Evolutionary conservation across 768 basidiomycete species (phyloP), one percentile per base, ranked within the genome.

Genomic region (Cystofilobasidium ferigula): DNA sequence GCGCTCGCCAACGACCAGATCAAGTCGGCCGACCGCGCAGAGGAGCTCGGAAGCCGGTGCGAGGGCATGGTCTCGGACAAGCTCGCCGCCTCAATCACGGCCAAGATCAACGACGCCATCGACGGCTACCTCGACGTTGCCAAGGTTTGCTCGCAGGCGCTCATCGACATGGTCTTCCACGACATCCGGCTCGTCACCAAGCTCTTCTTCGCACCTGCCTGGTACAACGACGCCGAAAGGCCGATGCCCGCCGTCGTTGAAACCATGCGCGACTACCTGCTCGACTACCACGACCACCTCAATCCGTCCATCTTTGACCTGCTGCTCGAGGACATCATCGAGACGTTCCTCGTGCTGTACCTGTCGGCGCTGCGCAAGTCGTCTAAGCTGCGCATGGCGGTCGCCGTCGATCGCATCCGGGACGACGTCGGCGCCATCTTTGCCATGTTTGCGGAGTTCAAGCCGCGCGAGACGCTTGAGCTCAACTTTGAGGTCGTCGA

Each of bases 81-180:
- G 78, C 98, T 98, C 76, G 81, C 86, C 51, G 80, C 78, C 18
- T 80, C 83, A 7, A 94, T 98, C 72, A 85, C 83, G 70, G 89
- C 91, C 72, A 82, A 85, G 51, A 79, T 98, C 60, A 97, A 95
- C 78, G 88, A 94, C 69, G 92, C 93, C 38, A 97, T 98, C 70
- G 94, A 99, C 74, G 95, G 95, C 3, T 98, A 93, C 76, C 83
- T 98, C 69, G 95, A 99, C 76, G 90, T 98, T 43, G 93, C 93
- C 61, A 98, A 98, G 80, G 89, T 89, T 75, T 98, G 93, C 79
- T 91, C 88, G 26, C 88, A 94, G 71, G 87, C 87, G 0, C 83
- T 99, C 64, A 92, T 99, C 72, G 88, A 89, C 71, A 84, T 94
- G 72, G 86, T 98, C 71, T 91, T 95, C 80, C 88, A 95, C 76